Evolutionary conservation across 2,329 filamentous ascomycete species (phyloP).

Genomic region (Cladosporium sp.): DNA sequence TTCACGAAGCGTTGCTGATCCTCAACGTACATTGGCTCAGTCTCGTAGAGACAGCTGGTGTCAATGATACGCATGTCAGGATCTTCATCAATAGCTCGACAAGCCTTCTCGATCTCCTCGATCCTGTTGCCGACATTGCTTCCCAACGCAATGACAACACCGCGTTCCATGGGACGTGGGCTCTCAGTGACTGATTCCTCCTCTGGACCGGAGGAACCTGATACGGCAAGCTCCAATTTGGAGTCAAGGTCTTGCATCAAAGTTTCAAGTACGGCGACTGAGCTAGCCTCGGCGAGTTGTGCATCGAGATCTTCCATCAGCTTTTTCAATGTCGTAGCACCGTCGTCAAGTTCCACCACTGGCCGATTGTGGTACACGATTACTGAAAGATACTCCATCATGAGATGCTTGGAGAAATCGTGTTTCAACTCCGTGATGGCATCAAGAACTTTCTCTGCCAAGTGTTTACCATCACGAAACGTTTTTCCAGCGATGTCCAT

Average conservation of each 20-base stretch:
- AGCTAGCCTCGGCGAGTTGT: neutral
- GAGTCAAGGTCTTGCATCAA: no score
- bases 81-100: conserved; percentile 64
- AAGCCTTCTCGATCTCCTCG: conserved; percentile 78
- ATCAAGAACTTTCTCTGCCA: no score
- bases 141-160: conserved; percentile 68
- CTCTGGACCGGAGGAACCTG: no score
- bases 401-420: no score
- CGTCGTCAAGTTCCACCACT: neutral
- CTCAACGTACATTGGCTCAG: conserved; percentile 90
- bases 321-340: neutral
- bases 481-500: no score
- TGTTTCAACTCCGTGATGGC: no score
- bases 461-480: no score
- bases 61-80: conserved; percentile 67
- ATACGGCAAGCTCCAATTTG: no score
- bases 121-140: conserved; percentile 89
- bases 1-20: conserved; percentile 89
- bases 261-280: no score
- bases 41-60: conserved; percentile 91
- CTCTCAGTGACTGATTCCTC: no score
- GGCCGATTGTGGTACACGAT: neutral
- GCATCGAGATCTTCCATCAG: neutral
- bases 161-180: neutral
- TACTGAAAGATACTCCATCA: neutral